Evolutionary conservation across 2,329 filamentous ascomycete species (phyloP), one percentile per base, ranked within the genome.

Genomic region (Phialophora chinensis): DNA sequence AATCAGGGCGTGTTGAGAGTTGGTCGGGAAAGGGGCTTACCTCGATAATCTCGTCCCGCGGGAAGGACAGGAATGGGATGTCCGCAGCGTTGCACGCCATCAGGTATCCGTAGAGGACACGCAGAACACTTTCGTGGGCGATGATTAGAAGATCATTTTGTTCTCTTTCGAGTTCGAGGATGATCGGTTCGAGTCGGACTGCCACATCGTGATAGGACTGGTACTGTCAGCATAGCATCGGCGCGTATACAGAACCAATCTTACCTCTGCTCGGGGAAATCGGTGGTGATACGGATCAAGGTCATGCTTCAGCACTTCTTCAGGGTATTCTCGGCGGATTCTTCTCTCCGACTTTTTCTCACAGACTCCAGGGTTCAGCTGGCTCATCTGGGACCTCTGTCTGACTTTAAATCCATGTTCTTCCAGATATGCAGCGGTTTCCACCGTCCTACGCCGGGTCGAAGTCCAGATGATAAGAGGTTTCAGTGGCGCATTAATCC

Each of bases 101-200:
- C 47, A 99, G 84, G 79, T 99, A 99, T 27, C 93, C 93, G 76
- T 99, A 99, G 3, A 99, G 85, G 27, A 99, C 95, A 52, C 95
- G 91, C 55, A 99, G 85, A n/a, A 99, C 95, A 60, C 92, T 96
- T 78, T 99, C 95, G 78, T 99, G 95, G 0, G 95, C 95, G 72
- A 99, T 97, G 75, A 99, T 97, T 61, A 99, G 86, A n/a, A 99
- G 85, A 76, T 99, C 95, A 72, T 96, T 96, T 74, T 97, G 92
- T 80, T 99, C 95, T 52, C 95, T 90, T 81, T 99, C 95, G 14
- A 99, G 86, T 77, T 99, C 95, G 33, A 99, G 87, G 75, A 99
- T 99, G 74, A 99, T 97, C 49, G 95, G 96, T 77, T 99, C 95
- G 55, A 99, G 88, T 25, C 95, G 91, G 66, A 99, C 95, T n/a